A percentile compares a stretch with the other conserved stretches of the same genome.
Conservation (phyloP, 2,329 filamentous ascomycete genomes). For the Apiospora aurea region DNA sequence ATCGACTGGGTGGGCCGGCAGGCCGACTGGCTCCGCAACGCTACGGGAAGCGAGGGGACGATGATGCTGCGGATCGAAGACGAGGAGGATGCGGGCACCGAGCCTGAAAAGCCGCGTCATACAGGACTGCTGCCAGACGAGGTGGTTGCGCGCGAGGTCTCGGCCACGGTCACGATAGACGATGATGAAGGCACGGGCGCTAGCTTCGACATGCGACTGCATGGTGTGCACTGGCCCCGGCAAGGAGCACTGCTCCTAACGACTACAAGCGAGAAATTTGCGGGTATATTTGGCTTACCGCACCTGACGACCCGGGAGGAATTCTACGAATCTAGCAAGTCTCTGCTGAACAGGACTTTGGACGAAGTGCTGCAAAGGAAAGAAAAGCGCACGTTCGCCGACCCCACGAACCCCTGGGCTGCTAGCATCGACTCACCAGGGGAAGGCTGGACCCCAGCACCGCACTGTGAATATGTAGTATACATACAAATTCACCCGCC, state of each 20-base stretch:
- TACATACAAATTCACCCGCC: conserved; percentile 80
- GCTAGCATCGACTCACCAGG: conserved; percentile 69
- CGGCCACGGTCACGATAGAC: conserved; percentile 74
- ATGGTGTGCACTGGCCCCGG: conserved; percentile 86
- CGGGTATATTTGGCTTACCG: conserved; percentile 88
- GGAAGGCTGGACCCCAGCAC: conserved; percentile 65
- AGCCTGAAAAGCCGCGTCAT: conserved; percentile 50
- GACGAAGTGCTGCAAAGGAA: conserved; percentile 71
- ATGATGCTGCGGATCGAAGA: conserved; percentile 74
- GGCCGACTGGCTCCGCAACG: conserved; percentile 76
- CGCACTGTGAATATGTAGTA: conserved; percentile 88
- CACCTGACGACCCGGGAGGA: conserved; percentile 73
- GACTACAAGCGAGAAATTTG: conserved; percentile 92
- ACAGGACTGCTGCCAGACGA: conserved; percentile 49
- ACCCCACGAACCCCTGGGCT: conserved; percentile 77
- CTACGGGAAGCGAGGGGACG: conserved; percentile 75
- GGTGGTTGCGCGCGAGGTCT: conserved; percentile 71
- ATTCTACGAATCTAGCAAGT: conserved; percentile 65
- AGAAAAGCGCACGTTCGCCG: conserved; percentile 60
- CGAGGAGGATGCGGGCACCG: conserved; percentile 49
- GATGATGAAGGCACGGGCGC: conserved; percentile 74
- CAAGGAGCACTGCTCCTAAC: conserved; percentile 81
- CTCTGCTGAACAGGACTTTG: conserved; percentile 76
- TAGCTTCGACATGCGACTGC: conserved; percentile 80
- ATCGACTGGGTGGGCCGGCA: conserved; percentile 69